phyloP scores from a whole-genome alignment of 2,329 filamentous ascomycete species.

The Aspergillus sp. region DNA sequence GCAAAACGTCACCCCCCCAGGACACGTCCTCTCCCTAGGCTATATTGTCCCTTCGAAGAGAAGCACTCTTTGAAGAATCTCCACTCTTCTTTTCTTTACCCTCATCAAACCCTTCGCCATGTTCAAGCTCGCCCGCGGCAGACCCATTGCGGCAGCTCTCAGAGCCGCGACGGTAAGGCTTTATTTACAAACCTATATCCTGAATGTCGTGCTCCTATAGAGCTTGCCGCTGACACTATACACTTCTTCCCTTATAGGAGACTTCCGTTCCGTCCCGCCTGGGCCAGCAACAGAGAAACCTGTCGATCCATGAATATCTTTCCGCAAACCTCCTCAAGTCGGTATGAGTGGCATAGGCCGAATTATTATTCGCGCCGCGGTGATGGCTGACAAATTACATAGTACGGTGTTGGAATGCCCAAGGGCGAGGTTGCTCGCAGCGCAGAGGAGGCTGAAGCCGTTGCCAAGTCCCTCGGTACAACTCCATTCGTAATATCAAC shows the following conservation, averaged over 20 bases:
- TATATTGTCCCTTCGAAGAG: conserved; percentile 3
- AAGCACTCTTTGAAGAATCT: neutral
- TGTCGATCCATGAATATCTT: conserved; percentile 98
- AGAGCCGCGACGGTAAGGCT: conserved; percentile 71
- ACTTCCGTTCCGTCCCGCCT: conserved; percentile 53
- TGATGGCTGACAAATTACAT: conserved; percentile 25
- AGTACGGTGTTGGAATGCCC: conserved; percentile 95
- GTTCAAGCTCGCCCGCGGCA: conserved; percentile 82
- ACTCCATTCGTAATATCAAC: conserved; percentile 4
- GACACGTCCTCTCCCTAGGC: conserved; percentile 3
- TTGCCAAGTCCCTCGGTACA: conserved; percentile 84
- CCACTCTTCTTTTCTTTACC: conserved; percentile 14
- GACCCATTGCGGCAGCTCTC: conserved; percentile 73
- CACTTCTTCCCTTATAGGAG: conserved; percentile 59
- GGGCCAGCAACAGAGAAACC: conserved; percentile 76
- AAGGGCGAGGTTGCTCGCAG: conserved; percentile 82
- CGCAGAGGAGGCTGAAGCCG: conserved; percentile 82
- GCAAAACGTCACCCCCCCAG: conserved; percentile 15
- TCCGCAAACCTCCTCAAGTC: conserved; percentile 84
- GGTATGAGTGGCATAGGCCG: conserved; percentile 41
- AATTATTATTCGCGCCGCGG: neutral
- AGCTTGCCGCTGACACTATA: conserved; percentile 38
- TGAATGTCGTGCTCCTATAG: conserved; percentile 5
- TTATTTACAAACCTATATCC: conserved; percentile 15
- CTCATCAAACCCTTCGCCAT: conserved; percentile 53